Percentiles rank a stretch among this genome's conserved stretches.
Evolutionary conservation across 306 rosid genomes (phyloP).

Genomic region (Citrullus mucosospermus): DNA sequence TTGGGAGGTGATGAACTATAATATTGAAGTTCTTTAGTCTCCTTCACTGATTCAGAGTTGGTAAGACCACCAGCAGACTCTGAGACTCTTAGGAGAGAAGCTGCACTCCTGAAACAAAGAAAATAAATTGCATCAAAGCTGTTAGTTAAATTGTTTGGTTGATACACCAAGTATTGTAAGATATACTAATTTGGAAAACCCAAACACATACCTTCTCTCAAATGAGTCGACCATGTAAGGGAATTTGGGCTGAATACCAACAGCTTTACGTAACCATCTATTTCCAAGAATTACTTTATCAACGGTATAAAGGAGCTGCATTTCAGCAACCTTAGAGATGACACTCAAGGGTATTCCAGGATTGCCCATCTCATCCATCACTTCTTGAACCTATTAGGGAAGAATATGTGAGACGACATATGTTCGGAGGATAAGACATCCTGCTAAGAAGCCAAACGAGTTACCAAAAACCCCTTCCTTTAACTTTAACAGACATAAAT

Average conservation of each 20-base stretch:
- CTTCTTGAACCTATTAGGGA: constrained; percentile 71
- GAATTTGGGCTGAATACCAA: constrained; percentile 90
- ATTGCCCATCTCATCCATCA: constrained; percentile 81
- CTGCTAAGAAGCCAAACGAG: neutral
- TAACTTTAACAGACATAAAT: neutral
- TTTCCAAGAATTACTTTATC: constrained; percentile 80
- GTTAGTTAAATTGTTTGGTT: neutral
- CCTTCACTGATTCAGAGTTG: constrained; percentile 22
- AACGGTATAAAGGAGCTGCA: constrained; percentile 74
- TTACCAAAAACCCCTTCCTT: neutral
- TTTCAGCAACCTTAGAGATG: constrained; percentile 84
- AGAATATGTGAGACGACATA: neutral
- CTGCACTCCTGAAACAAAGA: constrained; percentile 61
- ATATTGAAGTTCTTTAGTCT: constrained; percentile 17
- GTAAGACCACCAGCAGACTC: constrained; percentile 26
- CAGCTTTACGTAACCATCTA: constrained; percentile 89
- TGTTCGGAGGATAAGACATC: neutral
- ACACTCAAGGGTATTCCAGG: constrained; percentile 87
- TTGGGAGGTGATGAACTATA: constrained; percentile 21
- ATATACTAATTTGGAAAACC: neutral
- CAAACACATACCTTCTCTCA: constrained; percentile 60
- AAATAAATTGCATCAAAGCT: neutral
- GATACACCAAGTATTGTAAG: neutral
- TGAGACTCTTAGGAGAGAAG: constrained; percentile 50
- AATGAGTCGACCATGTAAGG: constrained; percentile 95